A percentile compares a stretch with the other conserved stretches of the same genome.
Evolutionary conservation across 2,329 filamentous ascomycete species (phyloP).

Genomic region (Beauveria sp.): DNA sequence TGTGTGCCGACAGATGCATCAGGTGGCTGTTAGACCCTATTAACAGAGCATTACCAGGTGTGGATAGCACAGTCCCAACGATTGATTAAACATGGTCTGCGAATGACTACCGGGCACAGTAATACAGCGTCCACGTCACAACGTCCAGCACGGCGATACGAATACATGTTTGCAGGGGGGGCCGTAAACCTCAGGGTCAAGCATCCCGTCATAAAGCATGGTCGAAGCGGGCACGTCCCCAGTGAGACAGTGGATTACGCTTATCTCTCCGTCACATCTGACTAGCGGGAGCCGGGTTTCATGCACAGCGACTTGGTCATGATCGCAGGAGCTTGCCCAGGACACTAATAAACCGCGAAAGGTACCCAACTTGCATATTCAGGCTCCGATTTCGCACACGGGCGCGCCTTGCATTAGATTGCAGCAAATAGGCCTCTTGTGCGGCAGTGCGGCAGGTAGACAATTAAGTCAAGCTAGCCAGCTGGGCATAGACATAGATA

Average conservation of each 20-base stretch:
- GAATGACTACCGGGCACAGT: conserved; percentile 1
- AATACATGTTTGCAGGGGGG: neutral
- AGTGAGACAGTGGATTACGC: conserved; percentile 11
- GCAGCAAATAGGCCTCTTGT: neutral
- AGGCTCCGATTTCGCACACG: neutral
- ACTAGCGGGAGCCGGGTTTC: neutral
- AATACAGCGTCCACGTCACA: neutral
- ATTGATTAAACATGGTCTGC: neutral
- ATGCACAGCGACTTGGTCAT: neutral
- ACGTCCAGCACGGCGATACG: neutral
- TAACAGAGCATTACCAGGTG: neutral
- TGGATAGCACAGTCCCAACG: neutral
- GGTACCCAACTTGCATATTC: neutral
- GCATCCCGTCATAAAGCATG: neutral
- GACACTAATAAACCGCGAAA: neutral
- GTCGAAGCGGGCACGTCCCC: conserved; percentile 3
- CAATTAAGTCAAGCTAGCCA: neutral
- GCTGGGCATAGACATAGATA: neutral
- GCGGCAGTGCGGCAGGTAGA: neutral
- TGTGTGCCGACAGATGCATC: neutral
- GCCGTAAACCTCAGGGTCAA: neutral
- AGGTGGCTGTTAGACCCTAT: neutral
- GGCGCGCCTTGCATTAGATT: neutral
- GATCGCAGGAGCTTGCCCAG: neutral
- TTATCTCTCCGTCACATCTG: conserved; percentile 12